phyloP scores from a whole-genome alignment of 2,329 filamentous ascomycete genomes.

The Colletotrichum tofieldiae region DNA sequence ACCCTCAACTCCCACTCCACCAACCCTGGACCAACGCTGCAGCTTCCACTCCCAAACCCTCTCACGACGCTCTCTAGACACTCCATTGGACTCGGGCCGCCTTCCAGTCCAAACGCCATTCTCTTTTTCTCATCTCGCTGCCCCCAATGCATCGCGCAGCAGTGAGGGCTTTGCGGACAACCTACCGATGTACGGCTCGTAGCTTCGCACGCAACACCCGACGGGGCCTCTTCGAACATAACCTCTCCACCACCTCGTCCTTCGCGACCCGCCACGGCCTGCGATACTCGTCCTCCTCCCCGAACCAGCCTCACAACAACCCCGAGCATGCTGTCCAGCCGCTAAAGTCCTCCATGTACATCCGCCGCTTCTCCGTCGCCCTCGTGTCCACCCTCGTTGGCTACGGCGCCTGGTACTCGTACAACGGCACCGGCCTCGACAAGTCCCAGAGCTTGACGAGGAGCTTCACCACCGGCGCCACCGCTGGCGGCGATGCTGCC shows the following conservation, averaged over 20 bases:
- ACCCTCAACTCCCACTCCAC: slow-evolving; percentile 5
- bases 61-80: slow-evolving; percentile 33
- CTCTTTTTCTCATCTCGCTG: slow-evolving; percentile 25
- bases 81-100: slow-evolving; percentile 40
- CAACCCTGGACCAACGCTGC: slow-evolving; percentile 23
- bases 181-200: slow-evolving; percentile 75
- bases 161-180: slow-evolving; percentile 77
- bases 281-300: slow-evolving; percentile 43
- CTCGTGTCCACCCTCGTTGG: slow-evolving; percentile 80
- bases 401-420: slow-evolving; percentile 84
- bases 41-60: slow-evolving; percentile 29
- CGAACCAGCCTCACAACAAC: slow-evolving; percentile 43
- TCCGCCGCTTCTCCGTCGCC: slow-evolving; percentile 77
- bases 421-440: slow-evolving; percentile 63
- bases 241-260: slow-evolving; percentile 40
- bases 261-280: slow-evolving; percentile 44
- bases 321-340: slow-evolving; percentile 60
- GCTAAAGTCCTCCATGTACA: slow-evolving; percentile 81
- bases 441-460: slow-evolving; percentile 55
- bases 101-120: slow-evolving; percentile 39
- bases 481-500: slow-evolving; percentile 55
- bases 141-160: slow-evolving; percentile 81
- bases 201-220: slow-evolving; percentile 68
- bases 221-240: slow-evolving; percentile 56
- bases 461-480: slow-evolving; percentile 59